phyloP scores from a whole-genome alignment of 2,329 filamentous ascomycete species.

The Fusarium torreyae region DNA sequence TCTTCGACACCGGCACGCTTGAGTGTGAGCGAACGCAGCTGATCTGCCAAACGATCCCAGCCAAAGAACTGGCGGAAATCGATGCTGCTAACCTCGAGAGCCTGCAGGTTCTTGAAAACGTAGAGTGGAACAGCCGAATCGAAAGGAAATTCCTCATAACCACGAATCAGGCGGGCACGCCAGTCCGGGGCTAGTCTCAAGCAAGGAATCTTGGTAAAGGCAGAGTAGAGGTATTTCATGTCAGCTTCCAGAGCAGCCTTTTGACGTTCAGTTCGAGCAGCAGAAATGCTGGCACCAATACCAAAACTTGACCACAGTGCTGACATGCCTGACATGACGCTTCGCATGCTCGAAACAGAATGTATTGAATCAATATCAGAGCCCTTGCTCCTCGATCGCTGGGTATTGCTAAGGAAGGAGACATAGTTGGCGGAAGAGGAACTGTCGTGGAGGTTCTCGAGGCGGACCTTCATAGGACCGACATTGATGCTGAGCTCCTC shows the following conservation, averaged over 20 bases:
- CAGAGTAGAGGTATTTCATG: conserved; percentile 95
- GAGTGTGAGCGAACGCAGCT: conserved; percentile 88
- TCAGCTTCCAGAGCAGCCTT: conserved; percentile 89
- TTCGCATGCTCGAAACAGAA: conserved; percentile 96
- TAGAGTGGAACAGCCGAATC: conserved; percentile 97
- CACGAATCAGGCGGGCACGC: conserved; percentile 88
- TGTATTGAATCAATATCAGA: conserved; percentile 93
- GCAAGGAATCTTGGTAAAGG: conserved; percentile 98
- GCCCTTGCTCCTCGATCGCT: conserved; percentile 82
- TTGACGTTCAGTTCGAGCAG: conserved; percentile 88
- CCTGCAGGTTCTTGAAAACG: conserved; percentile 96
- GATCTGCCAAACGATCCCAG: conserved; percentile 94
- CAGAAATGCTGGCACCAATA: conserved; percentile 82
- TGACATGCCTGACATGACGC: conserved; percentile 97
- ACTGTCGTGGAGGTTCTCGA: conserved; percentile 94
- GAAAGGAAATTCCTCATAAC: conserved; percentile 98
- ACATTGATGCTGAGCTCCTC: conserved; percentile 92
- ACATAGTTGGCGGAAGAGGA: conserved; percentile 92
- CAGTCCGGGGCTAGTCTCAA: conserved; percentile 92
- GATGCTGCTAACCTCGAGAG: conserved; percentile 93
- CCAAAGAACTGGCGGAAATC: conserved; percentile 98
- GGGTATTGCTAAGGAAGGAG: conserved; percentile 87
- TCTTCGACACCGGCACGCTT: conserved; percentile 92
- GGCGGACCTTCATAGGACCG: conserved; percentile 94
- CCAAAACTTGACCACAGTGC: conserved; percentile 92